Conservation (phyloP, 2,329 filamentous ascomycete genomes). For the Aspergillus caelatus region DNA sequence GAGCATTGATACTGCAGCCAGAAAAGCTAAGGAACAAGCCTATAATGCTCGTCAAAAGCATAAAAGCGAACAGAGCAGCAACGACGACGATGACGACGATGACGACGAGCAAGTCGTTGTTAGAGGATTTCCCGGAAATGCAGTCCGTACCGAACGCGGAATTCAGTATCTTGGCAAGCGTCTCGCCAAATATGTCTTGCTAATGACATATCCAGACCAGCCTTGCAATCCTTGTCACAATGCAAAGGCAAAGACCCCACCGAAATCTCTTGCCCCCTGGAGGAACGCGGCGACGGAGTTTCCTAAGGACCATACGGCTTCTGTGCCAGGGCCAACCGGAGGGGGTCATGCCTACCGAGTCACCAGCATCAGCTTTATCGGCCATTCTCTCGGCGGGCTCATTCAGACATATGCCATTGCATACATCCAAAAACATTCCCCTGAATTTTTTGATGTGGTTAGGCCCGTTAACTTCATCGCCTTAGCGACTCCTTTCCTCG, state of each 20-base stretch:
- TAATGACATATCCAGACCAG: slow-evolving; percentile 91
- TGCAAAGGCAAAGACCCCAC: slow-evolving; percentile 52
- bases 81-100: neutral
- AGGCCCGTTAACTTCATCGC: slow-evolving; percentile 88
- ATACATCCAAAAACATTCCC: slow-evolving; percentile 95
- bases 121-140: slow-evolving; percentile 85
- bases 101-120: slow-evolving; percentile 75
- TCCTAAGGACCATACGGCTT: slow-evolving; percentile 40
- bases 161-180: slow-evolving; percentile 97
- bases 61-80: slow-evolving; percentile 52
- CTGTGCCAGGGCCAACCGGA: slow-evolving; percentile 45
- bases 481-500: slow-evolving; percentile 83
- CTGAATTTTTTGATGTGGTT: slow-evolving; percentile 83
- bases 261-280: slow-evolving; percentile 50
- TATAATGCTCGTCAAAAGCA: slow-evolving; percentile 38
- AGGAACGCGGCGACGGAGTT: slow-evolving; percentile 30
- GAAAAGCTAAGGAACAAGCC: slow-evolving; percentile 66
- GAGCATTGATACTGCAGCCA: slow-evolving; percentile 84
- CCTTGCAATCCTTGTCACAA: slow-evolving; percentile 74
- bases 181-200: slow-evolving; percentile 85
- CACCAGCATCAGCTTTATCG: slow-evolving; percentile 93
- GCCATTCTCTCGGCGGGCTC: slow-evolving; percentile 85
- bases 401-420: slow-evolving; percentile 93
- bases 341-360: slow-evolving; percentile 69
- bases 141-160: slow-evolving; percentile 85